Evolutionary conservation across 1,284 basidiomycete species (phyloP).

Genomic region (Ceratobasidium sp.): DNA sequence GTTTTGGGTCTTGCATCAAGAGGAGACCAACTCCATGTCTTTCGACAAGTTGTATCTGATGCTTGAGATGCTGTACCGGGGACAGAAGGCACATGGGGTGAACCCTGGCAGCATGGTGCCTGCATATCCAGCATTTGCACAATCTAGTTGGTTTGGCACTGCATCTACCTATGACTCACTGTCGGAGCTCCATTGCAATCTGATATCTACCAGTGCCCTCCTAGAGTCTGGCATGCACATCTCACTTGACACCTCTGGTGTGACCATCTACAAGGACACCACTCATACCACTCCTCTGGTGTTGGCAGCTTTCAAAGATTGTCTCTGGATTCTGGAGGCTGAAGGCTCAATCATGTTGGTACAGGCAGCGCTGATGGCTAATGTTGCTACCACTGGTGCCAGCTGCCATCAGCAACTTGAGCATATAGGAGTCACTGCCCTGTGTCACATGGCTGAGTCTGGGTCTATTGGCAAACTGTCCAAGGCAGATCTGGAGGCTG

Average conservation of each 20-base stretch:
- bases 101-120: background rate
- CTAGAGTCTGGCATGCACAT: background rate
- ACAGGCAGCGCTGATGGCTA: background rate
- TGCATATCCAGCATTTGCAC: background rate
- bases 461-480: background rate
- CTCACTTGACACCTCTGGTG: background rate
- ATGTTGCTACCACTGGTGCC: background rate
- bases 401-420: background rate
- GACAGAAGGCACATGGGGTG: background rate
- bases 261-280: background rate
- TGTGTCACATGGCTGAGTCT: background rate
- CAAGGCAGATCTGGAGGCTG: background rate
- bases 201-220: slow-evolving; percentile 1
- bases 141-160: no score
- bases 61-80: slow-evolving; percentile 1
- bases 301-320: background rate
- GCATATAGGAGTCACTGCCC: background rate
- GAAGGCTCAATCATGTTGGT: background rate
- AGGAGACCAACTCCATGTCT: background rate
- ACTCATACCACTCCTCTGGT: background rate
- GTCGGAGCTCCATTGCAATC: background rate
- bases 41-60: background rate
- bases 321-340: background rate
- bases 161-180: no score
- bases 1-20: background rate